These are phyloP conservation scores for Ceratobasidium papillatum DNA, from an alignment of 1,284 basidiomycete genomes.

Conservation along the genomic window DNA sequence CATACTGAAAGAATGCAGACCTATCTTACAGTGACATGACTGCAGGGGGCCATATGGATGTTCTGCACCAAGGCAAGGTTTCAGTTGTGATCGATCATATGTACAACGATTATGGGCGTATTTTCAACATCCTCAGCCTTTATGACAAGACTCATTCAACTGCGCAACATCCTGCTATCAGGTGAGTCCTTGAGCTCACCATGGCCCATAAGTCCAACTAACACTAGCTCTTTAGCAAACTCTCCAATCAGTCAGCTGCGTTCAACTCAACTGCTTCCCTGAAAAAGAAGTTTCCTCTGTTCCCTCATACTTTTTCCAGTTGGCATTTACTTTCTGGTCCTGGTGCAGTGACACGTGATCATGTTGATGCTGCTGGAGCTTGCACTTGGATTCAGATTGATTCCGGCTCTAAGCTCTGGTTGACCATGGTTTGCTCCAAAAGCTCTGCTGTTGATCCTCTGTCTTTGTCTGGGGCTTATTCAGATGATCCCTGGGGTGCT, in stretches of 20 bases:
- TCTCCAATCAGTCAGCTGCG: neutral
- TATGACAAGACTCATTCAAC: neutral
- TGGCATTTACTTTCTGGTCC: neutral
- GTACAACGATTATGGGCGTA: neutral
- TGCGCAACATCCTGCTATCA: neutral
- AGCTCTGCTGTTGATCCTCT: neutral
- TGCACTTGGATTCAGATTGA: neutral
- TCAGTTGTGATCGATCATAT: neutral
- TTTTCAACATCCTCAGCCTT: neutral
- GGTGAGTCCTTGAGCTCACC: neutral
- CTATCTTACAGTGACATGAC: neutral
- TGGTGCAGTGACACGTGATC: constrained; percentile 1
- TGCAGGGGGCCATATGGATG: neutral
- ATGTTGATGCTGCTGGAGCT: constrained; percentile 5
- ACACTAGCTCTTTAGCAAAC: neutral
- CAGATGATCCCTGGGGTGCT: neutral
- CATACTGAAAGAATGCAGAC: neutral
- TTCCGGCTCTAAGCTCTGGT: neutral
- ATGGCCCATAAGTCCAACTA: too few species aligned
- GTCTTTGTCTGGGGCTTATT: neutral
- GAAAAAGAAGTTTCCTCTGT: neutral
- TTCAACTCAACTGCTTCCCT: neutral
- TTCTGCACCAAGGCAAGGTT: neutral
- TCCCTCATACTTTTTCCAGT: neutral
- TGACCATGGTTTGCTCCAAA: neutral